Evolutionary conservation across 2,329 filamentous ascomycete genomes (phyloP).

Genomic region (Rutstroemia sp.): DNA sequence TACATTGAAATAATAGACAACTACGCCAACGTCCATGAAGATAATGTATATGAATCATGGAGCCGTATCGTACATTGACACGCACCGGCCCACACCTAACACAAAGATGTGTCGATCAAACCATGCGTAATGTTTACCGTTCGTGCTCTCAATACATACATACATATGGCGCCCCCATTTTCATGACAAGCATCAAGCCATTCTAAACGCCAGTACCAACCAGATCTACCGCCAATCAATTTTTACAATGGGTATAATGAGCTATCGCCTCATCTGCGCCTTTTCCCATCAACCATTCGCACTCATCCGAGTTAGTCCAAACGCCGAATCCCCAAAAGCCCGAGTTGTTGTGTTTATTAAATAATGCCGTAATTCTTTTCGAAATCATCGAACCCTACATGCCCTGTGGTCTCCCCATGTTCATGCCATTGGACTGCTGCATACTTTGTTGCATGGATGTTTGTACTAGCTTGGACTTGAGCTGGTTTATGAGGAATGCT

Average conservation of each 20-base stretch:
- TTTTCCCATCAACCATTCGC: background rate
- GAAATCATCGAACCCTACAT: background rate
- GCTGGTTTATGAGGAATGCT: background rate
- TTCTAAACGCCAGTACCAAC: background rate
- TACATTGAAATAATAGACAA: background rate
- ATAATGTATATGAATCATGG: background rate
- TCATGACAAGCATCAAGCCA: background rate
- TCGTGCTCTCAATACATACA: background rate
- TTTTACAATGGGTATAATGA: background rate
- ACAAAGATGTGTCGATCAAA: too few species aligned
- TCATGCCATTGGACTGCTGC: slow-evolving; percentile 26
- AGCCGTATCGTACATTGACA: too few species aligned
- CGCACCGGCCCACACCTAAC: too few species aligned
- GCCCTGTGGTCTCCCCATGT: slow-evolving; percentile 17
- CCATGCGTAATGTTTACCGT: too few species aligned
- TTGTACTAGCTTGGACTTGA: background rate
- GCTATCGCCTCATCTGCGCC: background rate
- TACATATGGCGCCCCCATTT: background rate
- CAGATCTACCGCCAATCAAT: background rate
- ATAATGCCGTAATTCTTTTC: too few species aligned
- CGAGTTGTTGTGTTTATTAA: too few species aligned
- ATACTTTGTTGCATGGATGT: slow-evolving; percentile 18
- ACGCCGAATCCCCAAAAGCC: too few species aligned
- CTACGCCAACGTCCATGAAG: background rate
- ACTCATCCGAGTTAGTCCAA: too few species aligned